Conservation (phyloP, 2,329 filamentous ascomycete species). For the Chaetothyriales sp. region DNA sequence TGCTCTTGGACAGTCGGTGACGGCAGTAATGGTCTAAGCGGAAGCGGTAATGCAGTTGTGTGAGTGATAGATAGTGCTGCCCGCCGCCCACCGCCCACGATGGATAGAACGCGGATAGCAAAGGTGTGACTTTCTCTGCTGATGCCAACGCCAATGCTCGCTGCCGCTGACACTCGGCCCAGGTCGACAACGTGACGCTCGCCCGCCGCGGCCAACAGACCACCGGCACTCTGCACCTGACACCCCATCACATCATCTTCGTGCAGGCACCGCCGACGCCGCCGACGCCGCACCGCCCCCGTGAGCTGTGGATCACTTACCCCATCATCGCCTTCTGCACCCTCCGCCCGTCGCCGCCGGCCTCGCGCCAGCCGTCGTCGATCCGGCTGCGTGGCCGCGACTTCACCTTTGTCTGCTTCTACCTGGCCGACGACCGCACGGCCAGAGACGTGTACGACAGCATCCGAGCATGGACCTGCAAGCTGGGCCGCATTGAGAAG, state of each 20-base stretch:
- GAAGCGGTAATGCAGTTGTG: no score
- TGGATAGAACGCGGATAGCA: not conserved
- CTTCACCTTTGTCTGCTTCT: constrained; percentile 86
- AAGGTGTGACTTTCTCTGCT: not conserved
- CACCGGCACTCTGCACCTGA: constrained; percentile 48
- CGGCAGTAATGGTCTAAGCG: no score
- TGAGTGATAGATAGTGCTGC: not conserved
- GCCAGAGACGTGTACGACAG: constrained; percentile 80
- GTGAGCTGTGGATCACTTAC: constrained; percentile 87
- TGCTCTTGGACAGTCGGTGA: not conserved
- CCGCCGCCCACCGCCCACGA: not conserved
- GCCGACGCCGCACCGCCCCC: constrained; percentile 33
- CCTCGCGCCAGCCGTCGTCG: constrained; percentile 58
- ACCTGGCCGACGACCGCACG: constrained; percentile 57
- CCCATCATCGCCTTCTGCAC: constrained; percentile 76
- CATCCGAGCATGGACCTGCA: constrained; percentile 69
- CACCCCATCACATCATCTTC: constrained; percentile 52
- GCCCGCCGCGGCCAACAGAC: constrained; percentile 43
- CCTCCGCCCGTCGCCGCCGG: constrained; percentile 58
- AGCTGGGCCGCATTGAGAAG: constrained; percentile 68
- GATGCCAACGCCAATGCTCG: no score
- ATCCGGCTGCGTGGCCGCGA: constrained; percentile 83
- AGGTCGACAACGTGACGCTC: constrained; percentile 46
- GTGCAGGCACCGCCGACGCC: constrained; percentile 38
- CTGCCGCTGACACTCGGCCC: not conserved